Evolutionary conservation across 1,284 basidiomycete species (phyloP).

Genomic region (Puccinia polysora): DNA sequence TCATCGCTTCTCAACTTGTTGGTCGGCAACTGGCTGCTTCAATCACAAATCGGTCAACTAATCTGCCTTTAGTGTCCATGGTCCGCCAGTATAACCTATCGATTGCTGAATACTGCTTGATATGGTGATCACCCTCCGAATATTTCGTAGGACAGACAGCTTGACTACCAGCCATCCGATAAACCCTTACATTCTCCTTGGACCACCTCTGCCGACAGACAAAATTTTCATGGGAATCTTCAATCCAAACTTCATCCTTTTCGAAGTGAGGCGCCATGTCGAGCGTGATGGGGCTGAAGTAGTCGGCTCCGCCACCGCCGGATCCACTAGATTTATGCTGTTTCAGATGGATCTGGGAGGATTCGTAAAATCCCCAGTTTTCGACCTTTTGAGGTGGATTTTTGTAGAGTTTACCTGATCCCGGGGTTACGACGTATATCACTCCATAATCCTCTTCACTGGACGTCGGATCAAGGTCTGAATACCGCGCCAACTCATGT

Average conservation of each 20-base stretch:
- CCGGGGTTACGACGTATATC: conserved; percentile 45
- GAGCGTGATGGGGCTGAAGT: conserved; percentile 25
- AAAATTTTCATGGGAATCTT: conserved; percentile 31
- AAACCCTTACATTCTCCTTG: conserved; percentile 24
- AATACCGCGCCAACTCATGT: conserved; percentile 44
- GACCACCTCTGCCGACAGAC: conserved; percentile 13
- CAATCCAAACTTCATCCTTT: conserved; percentile 2
- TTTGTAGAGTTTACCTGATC: conserved; percentile 48
- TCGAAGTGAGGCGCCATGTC: conserved; percentile 34
- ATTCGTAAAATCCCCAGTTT: conserved; percentile 48
- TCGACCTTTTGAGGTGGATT: conserved; percentile 45
- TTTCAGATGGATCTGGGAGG: conserved; percentile 26
- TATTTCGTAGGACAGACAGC: conserved; percentile 23
- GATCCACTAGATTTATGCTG: conserved; percentile 17
- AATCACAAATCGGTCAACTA: conserved; percentile 31
- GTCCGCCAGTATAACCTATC: conserved; percentile 37
- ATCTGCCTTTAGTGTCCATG: conserved; percentile 25
- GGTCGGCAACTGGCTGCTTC: conserved; percentile 32
- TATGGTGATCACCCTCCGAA: conserved; percentile 29
- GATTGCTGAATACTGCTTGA: conserved; percentile 30
- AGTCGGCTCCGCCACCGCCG: not conserved
- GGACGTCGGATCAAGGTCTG: conserved; percentile 12
- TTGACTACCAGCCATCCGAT: conserved; percentile 36
- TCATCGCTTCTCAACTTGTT: no score
- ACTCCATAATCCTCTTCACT: conserved; percentile 44